Percentiles rank a stretch among this genome's conserved stretches.
These are phyloP conservation scores for Aureobasidium pullulans DNA, from an alignment of 2,329 filamentous ascomycete species.

Conservation along the genomic window DNA sequence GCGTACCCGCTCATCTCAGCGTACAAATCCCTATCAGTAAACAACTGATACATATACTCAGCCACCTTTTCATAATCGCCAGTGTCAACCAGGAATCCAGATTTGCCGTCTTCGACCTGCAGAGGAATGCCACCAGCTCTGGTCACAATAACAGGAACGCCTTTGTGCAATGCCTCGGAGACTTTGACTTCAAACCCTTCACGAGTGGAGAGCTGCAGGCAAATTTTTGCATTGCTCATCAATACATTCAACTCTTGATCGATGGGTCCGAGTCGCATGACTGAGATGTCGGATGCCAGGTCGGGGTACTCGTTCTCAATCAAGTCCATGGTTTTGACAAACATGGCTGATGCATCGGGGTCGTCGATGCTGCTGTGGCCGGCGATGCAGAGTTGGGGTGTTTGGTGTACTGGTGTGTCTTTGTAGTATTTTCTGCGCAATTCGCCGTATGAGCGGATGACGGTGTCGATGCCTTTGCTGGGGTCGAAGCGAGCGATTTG, in stretches of 20 bases:
- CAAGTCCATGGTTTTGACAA: conserved; percentile 62
- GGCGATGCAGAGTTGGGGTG: conserved; percentile 67
- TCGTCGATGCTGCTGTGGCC: conserved; percentile 78
- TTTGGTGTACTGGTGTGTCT: conserved; percentile 39
- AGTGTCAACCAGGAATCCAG: conserved; percentile 66
- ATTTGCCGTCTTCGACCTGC: conserved; percentile 64
- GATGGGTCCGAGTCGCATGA: conserved; percentile 69
- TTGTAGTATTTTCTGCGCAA: conserved; percentile 55
- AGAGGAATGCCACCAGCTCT: conserved; percentile 72
- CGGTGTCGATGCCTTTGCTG: conserved; percentile 71
- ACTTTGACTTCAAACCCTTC: conserved; percentile 87
- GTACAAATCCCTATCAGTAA: conserved; percentile 57
- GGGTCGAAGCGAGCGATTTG: conserved; percentile 80
- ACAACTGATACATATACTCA: conserved; percentile 57
- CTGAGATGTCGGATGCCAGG: conserved; percentile 52
- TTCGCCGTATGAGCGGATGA: conserved; percentile 67
- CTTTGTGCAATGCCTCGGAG: conserved; percentile 73
- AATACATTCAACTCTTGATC: conserved; percentile 75
- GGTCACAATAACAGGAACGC: conserved; percentile 69
- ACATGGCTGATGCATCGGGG: conserved; percentile 65
- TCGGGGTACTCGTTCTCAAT: conserved; percentile 57
- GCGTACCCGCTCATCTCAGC: conserved; percentile 40
- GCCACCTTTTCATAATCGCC: conserved; percentile 66
- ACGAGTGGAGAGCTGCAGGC: conserved; percentile 70
- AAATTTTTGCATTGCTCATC: conserved; percentile 63